Base-by-base conservation (phyloP, 2,329 filamentous ascomycete species). In the Colletotrichum musae region DNA sequence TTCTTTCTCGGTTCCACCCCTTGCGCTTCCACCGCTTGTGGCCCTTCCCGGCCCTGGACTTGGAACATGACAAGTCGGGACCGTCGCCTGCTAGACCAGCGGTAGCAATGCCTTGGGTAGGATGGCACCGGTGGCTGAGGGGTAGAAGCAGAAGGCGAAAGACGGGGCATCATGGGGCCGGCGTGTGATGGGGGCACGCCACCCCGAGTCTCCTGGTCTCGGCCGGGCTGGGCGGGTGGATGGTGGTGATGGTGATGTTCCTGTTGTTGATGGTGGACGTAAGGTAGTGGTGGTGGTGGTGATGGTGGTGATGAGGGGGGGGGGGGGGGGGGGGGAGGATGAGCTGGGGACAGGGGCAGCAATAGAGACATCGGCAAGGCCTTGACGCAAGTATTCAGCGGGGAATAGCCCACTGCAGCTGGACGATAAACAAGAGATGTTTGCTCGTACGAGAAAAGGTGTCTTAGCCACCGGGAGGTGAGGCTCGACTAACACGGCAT, bases 121-220 rank as follows among this genome's bases (percentile, higher is more conserved):
- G 24, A 62, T 45, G 58, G 58, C 43, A 21, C n/a, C 47, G 58
- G 32, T 52, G 47, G 58, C 21, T 60, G 47, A 43, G 58, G 56
- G 56, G 56, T n/a, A 48, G 5, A 48, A 41, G 18, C 10, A 13
- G 28, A 28, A 52, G 51, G 65, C 41, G 5, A 48, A 43, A 32
- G n/a, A 13, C 47, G 39, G 59, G 52, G 65, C 41, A 68, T 65
- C 65, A 68, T 59, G 65, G 54, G 64, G 54, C 54, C 53, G 39
- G 32, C 65, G 48, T 53, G 62, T 66, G 62, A 69, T 69, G 66
- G 66, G 56, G 54, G 61, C 66, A 69, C 62, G 50, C 66, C 62
- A 66, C 66, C 66, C 39, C 12, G 32, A 39, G 21, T 21, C 32
- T 54, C 50, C 21, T 50, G 47, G 61, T 28, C 28, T 39, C 26